These are phyloP conservation scores for Pichia rugopelliculosa DNA, from an alignment of 805 yeast genomes.

Conservation along the genomic window DNA sequence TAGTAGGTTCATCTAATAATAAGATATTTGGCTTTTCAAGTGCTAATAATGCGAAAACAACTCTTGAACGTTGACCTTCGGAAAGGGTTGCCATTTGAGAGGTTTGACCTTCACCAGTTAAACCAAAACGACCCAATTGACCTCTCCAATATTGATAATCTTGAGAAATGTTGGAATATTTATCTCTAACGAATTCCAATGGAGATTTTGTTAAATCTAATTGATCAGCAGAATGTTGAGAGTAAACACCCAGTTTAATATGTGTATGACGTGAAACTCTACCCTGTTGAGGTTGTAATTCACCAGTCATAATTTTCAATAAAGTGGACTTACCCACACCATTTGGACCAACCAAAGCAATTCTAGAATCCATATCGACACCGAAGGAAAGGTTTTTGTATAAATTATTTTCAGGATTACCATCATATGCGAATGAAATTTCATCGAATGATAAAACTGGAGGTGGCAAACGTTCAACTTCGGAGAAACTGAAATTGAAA, in stretches of 20 bases:
- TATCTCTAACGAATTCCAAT: conserved; percentile 93
- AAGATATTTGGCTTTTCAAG: conserved; percentile 92
- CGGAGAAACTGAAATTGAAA: conserved; percentile 89
- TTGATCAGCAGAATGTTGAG: conserved; percentile 98
- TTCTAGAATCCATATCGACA: conserved; percentile 98
- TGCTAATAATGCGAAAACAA: conserved; percentile 93
- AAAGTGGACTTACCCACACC: conserved; percentile 98
- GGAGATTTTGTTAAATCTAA: conserved; percentile 93
- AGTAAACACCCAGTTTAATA: conserved; percentile 95
- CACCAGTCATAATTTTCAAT: conserved; percentile 95
- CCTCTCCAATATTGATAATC: conserved; percentile 99
- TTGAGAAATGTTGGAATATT: conserved; percentile 82
- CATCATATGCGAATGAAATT: conserved; percentile 87
- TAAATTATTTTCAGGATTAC: conserved; percentile 73
- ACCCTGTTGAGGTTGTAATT: conserved; percentile 81
- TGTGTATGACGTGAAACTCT: conserved; percentile 97
- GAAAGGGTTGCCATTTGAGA: conserved; percentile 97
- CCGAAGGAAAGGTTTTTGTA: conserved; percentile 92
- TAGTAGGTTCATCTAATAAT: conserved; percentile 97
- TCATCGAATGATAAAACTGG: conserved; percentile 93
- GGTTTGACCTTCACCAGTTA: conserved; percentile 98
- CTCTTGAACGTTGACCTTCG: conserved; percentile 99
- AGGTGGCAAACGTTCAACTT: conserved; percentile 95
- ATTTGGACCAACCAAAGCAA: conserved; percentile 96
- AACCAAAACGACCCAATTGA: conserved; percentile 95